Conservation (phyloP, 257 asterid genomes). For the Solanum chaucha region DNA sequence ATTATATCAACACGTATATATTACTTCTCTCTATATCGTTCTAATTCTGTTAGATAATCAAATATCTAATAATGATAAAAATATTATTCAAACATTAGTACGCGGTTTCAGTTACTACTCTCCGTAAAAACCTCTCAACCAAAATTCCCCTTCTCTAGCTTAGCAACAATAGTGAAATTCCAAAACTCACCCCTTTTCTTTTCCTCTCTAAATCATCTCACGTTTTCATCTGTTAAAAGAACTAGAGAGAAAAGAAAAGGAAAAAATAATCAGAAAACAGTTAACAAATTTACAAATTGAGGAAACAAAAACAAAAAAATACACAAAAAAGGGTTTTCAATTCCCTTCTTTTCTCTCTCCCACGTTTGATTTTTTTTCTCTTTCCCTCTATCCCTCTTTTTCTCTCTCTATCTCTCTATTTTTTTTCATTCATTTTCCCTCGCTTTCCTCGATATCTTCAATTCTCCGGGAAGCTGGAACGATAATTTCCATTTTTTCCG, state of each 20-base stretch:
- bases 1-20: not conserved
- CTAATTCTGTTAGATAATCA: not conserved
- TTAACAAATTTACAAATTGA: not conserved
- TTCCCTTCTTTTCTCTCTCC: not conserved
- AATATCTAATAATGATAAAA: not conserved
- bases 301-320: not conserved
- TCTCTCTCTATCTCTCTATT: not conserved
- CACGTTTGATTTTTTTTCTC: not conserved
- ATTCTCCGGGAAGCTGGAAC: not conserved
- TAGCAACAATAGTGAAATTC: not conserved
- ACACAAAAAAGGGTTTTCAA: not conserved
- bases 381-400: not conserved
- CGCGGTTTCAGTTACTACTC: not conserved
- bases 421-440: not conserved
- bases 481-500: not conserved
- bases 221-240: not conserved
- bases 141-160: not conserved
- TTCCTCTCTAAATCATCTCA: conserved; percentile 1
- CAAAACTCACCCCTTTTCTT: not conserved
- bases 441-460: not conserved
- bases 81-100: not conserved
- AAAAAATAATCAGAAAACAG: not conserved
- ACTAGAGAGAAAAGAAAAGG: not conserved
- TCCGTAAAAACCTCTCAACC: not conserved
- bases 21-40: not conserved